These are phyloP conservation scores for Picochlorum sp. DNA, from an alignment of 139 green algal species.

Conservation along the genomic window DNA sequence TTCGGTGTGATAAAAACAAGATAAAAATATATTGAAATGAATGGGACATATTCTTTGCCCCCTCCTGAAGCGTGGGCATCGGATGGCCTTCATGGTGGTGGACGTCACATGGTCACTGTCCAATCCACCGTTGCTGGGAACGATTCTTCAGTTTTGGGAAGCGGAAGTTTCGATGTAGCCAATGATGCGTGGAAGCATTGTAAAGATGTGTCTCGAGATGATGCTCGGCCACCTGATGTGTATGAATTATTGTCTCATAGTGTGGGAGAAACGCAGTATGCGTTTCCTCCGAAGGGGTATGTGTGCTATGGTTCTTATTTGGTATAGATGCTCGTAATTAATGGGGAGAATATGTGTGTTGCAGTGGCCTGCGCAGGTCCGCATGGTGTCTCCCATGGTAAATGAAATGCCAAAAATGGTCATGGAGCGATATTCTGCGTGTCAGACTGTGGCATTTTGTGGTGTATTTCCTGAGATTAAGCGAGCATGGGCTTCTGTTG, in stretches of 20 bases:
- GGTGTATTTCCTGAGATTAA: slow-evolving; percentile 77
- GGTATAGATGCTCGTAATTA: not conserved
- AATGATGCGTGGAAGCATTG: slow-evolving; percentile 47
- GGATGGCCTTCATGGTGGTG: not conserved
- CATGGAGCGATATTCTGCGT: slow-evolving; percentile 67
- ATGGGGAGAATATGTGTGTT: not conserved
- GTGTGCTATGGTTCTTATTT: slow-evolving; percentile 7
- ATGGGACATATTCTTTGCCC: not conserved
- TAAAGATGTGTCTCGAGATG: slow-evolving; percentile 30
- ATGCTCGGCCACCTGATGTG: slow-evolving; percentile 42
- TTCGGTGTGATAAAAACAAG: not conserved
- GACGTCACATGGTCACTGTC: not conserved
- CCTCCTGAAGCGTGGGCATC: slow-evolving; percentile 12
- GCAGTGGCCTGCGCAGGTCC: slow-evolving; percentile 70
- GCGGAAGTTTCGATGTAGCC: slow-evolving; percentile 14
- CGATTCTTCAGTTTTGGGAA: not conserved
- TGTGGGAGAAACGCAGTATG: slow-evolving; percentile 64
- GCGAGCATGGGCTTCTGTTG: slow-evolving; percentile 81
- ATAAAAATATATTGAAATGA: slow-evolving; percentile 5
- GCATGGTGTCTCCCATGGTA: slow-evolving; percentile 44
- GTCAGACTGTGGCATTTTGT: slow-evolving; percentile 79
- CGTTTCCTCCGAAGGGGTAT: slow-evolving; percentile 49
- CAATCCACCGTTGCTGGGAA: not conserved
- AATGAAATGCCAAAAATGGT: slow-evolving; percentile 67
- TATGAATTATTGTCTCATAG: slow-evolving; percentile 50